Evolutionary conservation across 2,329 filamentous ascomycete species (phyloP).

Genomic region (Sarocladium brachiariae): DNA sequence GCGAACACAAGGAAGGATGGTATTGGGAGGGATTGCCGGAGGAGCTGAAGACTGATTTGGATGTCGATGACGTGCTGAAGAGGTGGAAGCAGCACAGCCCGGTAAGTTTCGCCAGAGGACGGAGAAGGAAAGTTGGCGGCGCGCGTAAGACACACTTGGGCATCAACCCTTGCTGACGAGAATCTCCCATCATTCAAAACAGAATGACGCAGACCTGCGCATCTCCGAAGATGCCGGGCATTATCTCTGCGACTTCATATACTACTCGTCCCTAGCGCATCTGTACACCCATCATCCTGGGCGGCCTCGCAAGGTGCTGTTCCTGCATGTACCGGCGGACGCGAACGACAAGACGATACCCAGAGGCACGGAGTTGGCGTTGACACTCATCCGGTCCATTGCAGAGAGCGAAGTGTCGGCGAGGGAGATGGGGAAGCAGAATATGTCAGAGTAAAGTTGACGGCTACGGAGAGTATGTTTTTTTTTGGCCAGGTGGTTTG

Average conservation of each 20-base stretch:
- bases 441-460: no score
- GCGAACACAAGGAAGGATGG: conserved; percentile 36
- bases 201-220: conserved; percentile 40
- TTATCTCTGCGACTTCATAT: conserved; percentile 75
- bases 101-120: conserved; percentile 36
- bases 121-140: no score
- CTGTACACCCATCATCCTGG: conserved; percentile 35
- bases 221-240: conserved; percentile 64
- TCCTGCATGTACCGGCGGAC: conserved; percentile 65
- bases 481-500: no score
- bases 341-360: conserved; percentile 40
- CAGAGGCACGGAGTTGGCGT: conserved; percentile 42
- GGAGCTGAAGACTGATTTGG: conserved; percentile 50
- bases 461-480: no score
- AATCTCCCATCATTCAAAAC: neutral
- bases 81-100: conserved; percentile 47
- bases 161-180: neutral
- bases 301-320: conserved; percentile 48
- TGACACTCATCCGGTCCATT: conserved; percentile 51
- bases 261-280: conserved; percentile 60
- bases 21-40: conserved; percentile 47
- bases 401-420: conserved; percentile 40
- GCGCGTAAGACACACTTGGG: no score
- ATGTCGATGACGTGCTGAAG: conserved; percentile 47
- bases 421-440: conserved; percentile 7